A percentile compares a stretch with the other conserved stretches of the same genome.
Conservation (phyloP, 805 yeast genomes). For the Grigorovia jiainica region DNA sequence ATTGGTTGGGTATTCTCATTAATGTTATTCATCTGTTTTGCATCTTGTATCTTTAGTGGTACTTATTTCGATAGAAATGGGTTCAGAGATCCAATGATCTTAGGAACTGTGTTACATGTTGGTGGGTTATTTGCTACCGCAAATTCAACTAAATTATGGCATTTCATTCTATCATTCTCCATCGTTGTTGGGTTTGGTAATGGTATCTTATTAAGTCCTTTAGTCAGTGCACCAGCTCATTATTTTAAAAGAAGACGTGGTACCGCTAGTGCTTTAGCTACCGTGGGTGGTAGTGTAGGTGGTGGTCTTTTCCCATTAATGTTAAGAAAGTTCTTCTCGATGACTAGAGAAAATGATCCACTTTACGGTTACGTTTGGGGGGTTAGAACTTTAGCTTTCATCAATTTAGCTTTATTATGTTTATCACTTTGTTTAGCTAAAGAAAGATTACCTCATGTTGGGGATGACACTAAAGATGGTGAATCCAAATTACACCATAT, state of each 20-base stretch:
- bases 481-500: slow-evolving; percentile 16
- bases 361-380: slow-evolving; percentile 47
- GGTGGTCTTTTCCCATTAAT: slow-evolving; percentile 46
- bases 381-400: slow-evolving; percentile 40
- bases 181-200: slow-evolving; percentile 47
- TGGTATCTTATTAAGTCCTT: slow-evolving; percentile 48
- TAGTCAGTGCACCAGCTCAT: slow-evolving; percentile 51
- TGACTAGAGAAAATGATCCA: slow-evolving; percentile 17
- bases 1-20: slow-evolving; percentile 61
- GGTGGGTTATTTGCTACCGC: slow-evolving; percentile 47
- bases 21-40: slow-evolving; percentile 39
- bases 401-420: slow-evolving; percentile 30
- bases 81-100: slow-evolving; percentile 32
- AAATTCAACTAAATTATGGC: slow-evolving; percentile 42
- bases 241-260: slow-evolving; percentile 56
- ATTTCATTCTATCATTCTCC: slow-evolving; percentile 50
- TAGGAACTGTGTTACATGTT: slow-evolving; percentile 35
- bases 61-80: slow-evolving; percentile 50
- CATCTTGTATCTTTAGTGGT: slow-evolving; percentile 44
- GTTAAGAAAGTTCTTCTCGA: slow-evolving; percentile 36
- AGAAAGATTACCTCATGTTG: slow-evolving; percentile 39
- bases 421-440: slow-evolving; percentile 29
- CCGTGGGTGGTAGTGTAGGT: slow-evolving; percentile 46
- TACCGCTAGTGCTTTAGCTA: slow-evolving; percentile 38
- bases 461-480: slow-evolving; percentile 12